Evolutionary conservation across 257 asterid species (phyloP).

Genomic region (Solanum etuberosum): DNA sequence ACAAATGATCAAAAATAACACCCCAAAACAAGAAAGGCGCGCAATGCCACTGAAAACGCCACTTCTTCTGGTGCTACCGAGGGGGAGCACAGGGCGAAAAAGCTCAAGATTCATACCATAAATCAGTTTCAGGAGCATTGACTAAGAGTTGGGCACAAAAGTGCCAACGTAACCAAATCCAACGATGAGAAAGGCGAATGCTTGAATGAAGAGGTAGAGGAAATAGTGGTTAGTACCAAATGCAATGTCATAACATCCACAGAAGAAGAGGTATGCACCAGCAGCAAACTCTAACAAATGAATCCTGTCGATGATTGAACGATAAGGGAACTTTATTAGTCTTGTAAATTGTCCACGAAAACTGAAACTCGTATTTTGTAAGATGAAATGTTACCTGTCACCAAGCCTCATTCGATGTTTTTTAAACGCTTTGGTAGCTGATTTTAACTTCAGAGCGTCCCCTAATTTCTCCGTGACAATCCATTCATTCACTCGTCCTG

Average conservation of each 20-base stretch:
- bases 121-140: neutral
- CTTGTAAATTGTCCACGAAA: neutral
- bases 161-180: conserved; percentile 86
- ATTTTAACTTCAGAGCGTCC: conserved; percentile 52
- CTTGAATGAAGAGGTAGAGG: conserved; percentile 58
- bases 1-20: conserved; percentile 11
- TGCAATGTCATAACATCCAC: conserved; percentile 64
- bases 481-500: conserved; percentile 91
- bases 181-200: conserved; percentile 55
- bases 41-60: no score
- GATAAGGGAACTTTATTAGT: neutral
- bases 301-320: conserved; percentile 25
- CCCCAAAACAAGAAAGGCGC: neutral
- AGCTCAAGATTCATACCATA: neutral
- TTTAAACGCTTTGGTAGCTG: conserved; percentile 38
- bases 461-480: conserved; percentile 93
- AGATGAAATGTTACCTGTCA: conserved; percentile 43
- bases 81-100: neutral
- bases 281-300: conserved; percentile 57
- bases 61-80: neutral
- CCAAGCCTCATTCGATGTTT: conserved; percentile 52
- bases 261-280: conserved; percentile 57
- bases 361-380: neutral
- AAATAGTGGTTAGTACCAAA: conserved; percentile 51
- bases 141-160: conserved; percentile 36